Evolutionary conservation across 2,329 filamentous ascomycete genomes (phyloP), one percentile per base, ranked within the genome.

Genomic region (Zasmidium angulare): DNA sequence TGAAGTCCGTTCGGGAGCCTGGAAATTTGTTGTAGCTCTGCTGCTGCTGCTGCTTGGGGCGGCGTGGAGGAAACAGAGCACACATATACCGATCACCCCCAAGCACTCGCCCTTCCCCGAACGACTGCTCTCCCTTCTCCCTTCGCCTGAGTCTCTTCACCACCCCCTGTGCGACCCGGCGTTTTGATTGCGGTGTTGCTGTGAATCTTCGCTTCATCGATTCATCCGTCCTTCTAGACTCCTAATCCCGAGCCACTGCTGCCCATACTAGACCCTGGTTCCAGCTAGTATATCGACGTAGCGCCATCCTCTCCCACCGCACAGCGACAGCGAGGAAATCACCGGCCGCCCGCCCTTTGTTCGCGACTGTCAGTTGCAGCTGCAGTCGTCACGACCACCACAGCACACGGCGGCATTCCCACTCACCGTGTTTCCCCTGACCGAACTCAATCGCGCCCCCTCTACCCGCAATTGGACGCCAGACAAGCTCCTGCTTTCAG

Each of bases 1-100:
- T 54, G 63, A 63, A 60, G 50, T 53, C 60, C 63, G 56, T 61
- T 61, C 58, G 60, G 60, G 52, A 54, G 48, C 43, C 56, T 57
- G 54, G 53, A 63, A 60, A 58, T 52, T 53, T 55, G 50, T 50
- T 17, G 36, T 17, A 43, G 36, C 36, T n/a, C n/a, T n/a, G n/a
- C n/a, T n/a, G n/a, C n/a, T n/a, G n/a, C n/a, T n/a, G n/a, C n/a
- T n/a, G n/a, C n/a, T n/a, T n/a, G n/a, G n/a, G n/a, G n/a, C n/a
- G n/a, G n/a, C n/a, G n/a, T n/a, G n/a, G n/a, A n/a, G n/a, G n/a
- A n/a, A n/a, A n/a, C n/a, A n/a, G n/a, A 23, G 31, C 19, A 24
- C 21, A 53, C 29, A 43, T 21, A 53, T 46, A 53, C 51, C 51
- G 51, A 46, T 23, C 21, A 23, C n/a, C 36, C 51, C 46, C 21